Evolutionary conservation across 2,329 filamentous ascomycete species (phyloP).

Genomic region (Colletotrichum agaves): DNA sequence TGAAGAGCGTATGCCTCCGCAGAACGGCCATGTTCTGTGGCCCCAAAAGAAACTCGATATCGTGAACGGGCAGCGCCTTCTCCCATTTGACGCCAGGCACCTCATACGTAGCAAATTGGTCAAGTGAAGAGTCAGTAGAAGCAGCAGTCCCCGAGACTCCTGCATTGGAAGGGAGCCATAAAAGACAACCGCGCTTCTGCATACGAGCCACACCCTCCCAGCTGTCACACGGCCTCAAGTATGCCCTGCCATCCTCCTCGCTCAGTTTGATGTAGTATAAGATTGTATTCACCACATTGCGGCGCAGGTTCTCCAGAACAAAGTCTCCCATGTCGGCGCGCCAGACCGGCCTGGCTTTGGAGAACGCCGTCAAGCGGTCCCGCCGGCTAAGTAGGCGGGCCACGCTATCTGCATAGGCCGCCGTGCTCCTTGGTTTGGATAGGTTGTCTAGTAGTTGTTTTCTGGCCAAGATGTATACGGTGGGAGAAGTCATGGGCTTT

Average conservation of each 20-base stretch:
- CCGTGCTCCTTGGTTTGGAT: slow-evolving; percentile 39
- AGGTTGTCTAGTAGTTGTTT: slow-evolving; percentile 23
- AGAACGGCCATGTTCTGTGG: slow-evolving; percentile 55
- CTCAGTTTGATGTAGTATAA: slow-evolving; percentile 50
- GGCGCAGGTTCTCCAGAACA: slow-evolving; percentile 62
- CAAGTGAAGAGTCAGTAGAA: neutral
- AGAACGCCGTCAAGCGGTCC: neutral
- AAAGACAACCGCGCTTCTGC: slow-evolving; percentile 56
- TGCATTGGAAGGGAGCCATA: slow-evolving; percentile 49
- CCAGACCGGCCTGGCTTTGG: slow-evolving; percentile 50
- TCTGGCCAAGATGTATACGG: slow-evolving; percentile 31
- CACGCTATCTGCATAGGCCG: slow-evolving; percentile 16
- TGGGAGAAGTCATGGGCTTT: neutral
- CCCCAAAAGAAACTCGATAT: slow-evolving; percentile 63
- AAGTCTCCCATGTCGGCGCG: slow-evolving; percentile 66
- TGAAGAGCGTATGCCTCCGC: slow-evolving; percentile 22
- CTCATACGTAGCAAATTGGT: slow-evolving; percentile 46
- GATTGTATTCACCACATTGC: slow-evolving; percentile 58
- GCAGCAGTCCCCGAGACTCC: neutral
- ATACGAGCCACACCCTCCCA: slow-evolving; percentile 57
- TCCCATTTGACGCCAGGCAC: slow-evolving; percentile 48
- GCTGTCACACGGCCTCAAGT: slow-evolving; percentile 53
- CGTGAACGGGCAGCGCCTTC: slow-evolving; percentile 61
- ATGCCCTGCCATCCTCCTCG: slow-evolving; percentile 45
- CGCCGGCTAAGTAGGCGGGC: slow-evolving; percentile 24